Conservation (phyloP, 1,284 basidiomycete species). For the Naganishia cerealis region DNA sequence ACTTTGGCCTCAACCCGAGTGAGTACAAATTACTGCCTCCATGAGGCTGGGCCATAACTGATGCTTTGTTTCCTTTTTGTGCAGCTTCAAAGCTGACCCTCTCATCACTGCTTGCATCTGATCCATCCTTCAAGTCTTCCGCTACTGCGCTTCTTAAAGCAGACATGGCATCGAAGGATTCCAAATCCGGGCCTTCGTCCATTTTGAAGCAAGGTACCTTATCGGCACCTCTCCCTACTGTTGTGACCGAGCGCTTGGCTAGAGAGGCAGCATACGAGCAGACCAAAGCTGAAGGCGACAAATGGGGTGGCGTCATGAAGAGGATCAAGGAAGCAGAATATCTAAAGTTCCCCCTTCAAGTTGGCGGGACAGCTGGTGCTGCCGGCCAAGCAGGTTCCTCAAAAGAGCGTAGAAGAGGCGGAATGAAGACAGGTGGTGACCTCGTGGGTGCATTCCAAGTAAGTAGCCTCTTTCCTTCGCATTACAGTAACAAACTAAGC, state of each 20-base stretch:
- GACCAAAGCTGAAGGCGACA: conserved; percentile 86
- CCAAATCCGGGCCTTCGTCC: conserved; percentile 60
- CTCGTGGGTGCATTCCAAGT: conserved; percentile 66
- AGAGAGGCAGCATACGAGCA: conserved; percentile 91
- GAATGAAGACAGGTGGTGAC: conserved; percentile 50
- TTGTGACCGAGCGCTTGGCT: conserved; percentile 84
- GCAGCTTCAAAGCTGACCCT: conserved; percentile 52
- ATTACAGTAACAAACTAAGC: not conserved
- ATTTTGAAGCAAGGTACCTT: conserved; percentile 65
- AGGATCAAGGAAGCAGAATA: conserved; percentile 87
- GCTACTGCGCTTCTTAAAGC: conserved; percentile 43
- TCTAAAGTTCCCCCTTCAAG: conserved; percentile 86
- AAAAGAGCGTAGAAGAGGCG: conserved; percentile 55
- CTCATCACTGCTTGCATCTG: conserved; percentile 59
- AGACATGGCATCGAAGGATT: conserved; percentile 36
- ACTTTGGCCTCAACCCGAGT: conserved; percentile 47
- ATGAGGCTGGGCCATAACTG: not conserved
- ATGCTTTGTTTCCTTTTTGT: not conserved
- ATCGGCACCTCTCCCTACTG: conserved; percentile 79
- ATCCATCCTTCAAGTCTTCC: conserved; percentile 67
- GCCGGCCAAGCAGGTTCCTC: conserved; percentile 76
- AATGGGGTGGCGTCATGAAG: conserved; percentile 91
- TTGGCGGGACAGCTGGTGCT: conserved; percentile 60
- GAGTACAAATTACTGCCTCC: conserved; percentile 30
- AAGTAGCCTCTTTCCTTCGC: conserved; percentile 31